A percentile compares a stretch with the other conserved stretches of the same genome.
These are phyloP conservation scores for Neopestalotiopsis sp. DNA, from an alignment of 2,329 filamentous ascomycete species.

Conservation along the genomic window DNA sequence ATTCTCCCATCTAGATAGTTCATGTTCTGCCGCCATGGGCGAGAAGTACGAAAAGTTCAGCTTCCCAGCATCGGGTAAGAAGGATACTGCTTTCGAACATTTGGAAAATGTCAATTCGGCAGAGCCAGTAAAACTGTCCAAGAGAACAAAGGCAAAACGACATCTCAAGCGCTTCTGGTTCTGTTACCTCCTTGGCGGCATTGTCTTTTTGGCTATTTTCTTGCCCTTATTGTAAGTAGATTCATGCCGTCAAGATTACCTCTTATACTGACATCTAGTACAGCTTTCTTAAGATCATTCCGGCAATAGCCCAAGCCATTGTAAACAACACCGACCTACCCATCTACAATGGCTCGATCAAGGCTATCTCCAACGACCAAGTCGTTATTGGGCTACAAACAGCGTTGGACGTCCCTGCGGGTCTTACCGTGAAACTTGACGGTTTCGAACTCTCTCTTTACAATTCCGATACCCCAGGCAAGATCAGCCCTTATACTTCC, in stretches of 20 bases:
- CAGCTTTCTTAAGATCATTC: constrained; percentile 44
- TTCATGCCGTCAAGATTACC: accelerated
- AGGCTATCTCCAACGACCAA: constrained; percentile 38
- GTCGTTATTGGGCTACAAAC: constrained; percentile 39
- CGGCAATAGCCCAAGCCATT: constrained; percentile 44
- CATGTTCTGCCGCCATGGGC: neutral
- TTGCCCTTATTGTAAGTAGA: constrained; percentile 42
- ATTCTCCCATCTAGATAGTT: neutral
- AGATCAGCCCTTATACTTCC: constrained; percentile 34
- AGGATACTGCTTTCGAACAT: neutral
- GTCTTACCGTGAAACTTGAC: constrained; percentile 41
- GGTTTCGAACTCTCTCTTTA: constrained; percentile 39
- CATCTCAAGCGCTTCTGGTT: constrained; percentile 45
- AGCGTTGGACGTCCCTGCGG: constrained; percentile 39
- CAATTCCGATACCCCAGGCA: constrained; percentile 30
- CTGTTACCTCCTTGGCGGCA: constrained; percentile 37
- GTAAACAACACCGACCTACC: constrained; percentile 41
- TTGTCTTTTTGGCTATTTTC: constrained; percentile 43
- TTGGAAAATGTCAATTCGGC: constrained; percentile 8
- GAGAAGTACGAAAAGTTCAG: constrained; percentile 6
- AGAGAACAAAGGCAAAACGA: constrained; percentile 32
- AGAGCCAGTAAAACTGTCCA: constrained; percentile 25
- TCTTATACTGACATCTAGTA: neutral
- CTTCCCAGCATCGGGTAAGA: neutral
- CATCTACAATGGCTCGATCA: constrained; percentile 38